Conservation (phyloP, 2,329 filamentous ascomycete genomes). For the Monilinia aucupariae region DNA sequence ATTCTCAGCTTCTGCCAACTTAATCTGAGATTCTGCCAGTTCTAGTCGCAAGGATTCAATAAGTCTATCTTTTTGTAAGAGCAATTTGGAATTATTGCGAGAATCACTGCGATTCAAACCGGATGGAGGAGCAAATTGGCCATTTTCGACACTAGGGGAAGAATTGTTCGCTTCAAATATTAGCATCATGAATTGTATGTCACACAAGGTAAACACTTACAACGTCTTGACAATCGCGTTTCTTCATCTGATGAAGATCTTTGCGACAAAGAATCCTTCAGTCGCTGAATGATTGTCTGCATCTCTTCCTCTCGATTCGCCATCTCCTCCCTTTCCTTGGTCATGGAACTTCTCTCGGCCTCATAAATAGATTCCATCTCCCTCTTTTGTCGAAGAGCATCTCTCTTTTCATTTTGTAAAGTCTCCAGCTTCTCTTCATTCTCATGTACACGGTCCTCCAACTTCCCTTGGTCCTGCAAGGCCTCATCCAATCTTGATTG, state of each 20-base stretch:
- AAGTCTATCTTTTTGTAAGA: slow-evolving; percentile 92
- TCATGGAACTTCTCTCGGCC: slow-evolving; percentile 76
- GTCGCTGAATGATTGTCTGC: slow-evolving; percentile 79
- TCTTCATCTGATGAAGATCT: slow-evolving; percentile 53
- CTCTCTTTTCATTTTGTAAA: slow-evolving; percentile 78
- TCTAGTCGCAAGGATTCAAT: slow-evolving; percentile 91
- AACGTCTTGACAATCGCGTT: slow-evolving; percentile 53
- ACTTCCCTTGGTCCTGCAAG: slow-evolving; percentile 70
- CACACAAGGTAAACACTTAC: slow-evolving; percentile 39
- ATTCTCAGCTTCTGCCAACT: slow-evolving; percentile 90
- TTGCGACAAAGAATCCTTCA: slow-evolving; percentile 84
- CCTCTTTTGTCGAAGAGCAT: slow-evolving; percentile 73
- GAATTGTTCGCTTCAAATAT: slow-evolving; percentile 41
- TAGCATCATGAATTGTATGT: slow-evolving; percentile 15
- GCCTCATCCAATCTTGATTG: slow-evolving; percentile 84
- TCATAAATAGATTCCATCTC: slow-evolving; percentile 94
- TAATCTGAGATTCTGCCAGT: slow-evolving; percentile 91
- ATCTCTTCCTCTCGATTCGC: slow-evolving; percentile 81
- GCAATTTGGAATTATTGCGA: slow-evolving; percentile 79
- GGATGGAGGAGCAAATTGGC: slow-evolving; percentile 80
- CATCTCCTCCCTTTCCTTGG: slow-evolving; percentile 89
- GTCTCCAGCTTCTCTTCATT: slow-evolving; percentile 76
- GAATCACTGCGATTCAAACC: slow-evolving; percentile 84
- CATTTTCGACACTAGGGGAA: slow-evolving; percentile 65
- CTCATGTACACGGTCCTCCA: slow-evolving; percentile 86